Conservation (phyloP, 257 asterid species). For the Eucommia ulmoides region DNA sequence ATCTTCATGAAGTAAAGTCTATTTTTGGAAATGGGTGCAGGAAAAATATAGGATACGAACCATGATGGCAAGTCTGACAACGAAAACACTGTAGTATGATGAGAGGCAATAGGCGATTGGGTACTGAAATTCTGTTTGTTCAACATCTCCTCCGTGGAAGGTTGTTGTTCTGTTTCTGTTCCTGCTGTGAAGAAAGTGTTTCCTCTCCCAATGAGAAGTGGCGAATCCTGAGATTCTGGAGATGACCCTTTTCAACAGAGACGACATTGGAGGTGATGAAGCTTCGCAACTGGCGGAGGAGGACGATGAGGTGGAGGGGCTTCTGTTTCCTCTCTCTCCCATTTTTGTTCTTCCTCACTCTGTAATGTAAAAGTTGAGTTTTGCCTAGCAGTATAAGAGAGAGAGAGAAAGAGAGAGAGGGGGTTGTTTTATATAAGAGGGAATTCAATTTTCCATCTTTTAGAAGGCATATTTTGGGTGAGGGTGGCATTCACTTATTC, state of each 20-base stretch:
- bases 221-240: constrained; percentile 19
- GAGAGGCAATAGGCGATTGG: constrained; percentile 49
- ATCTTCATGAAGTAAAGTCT: background rate
- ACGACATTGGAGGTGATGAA: constrained; percentile 21
- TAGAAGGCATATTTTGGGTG: constrained; percentile 5
- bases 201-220: constrained; percentile 14
- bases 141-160: constrained; percentile 39
- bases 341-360: constrained; percentile 8
- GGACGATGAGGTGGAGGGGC: too few relatives aligned
- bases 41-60: constrained; percentile 17
- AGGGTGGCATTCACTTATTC: constrained; percentile 21
- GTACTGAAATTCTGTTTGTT: constrained; percentile 51
- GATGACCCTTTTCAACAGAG: constrained; percentile 11
- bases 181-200: constrained; percentile 19
- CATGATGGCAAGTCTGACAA: constrained; percentile 97
- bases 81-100: constrained; percentile 70
- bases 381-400: too few relatives aligned
- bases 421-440: constrained; percentile 8
- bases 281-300: too few relatives aligned
- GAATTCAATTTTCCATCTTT: constrained; percentile 26
- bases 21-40: background rate
- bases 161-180: too few relatives aligned
- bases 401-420: constrained; percentile 3
- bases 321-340: constrained; percentile 7
- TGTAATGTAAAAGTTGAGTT: background rate